Conservation (phyloP, 2,329 filamentous ascomycete genomes). For the Mycosphaerella arachidis region DNA sequence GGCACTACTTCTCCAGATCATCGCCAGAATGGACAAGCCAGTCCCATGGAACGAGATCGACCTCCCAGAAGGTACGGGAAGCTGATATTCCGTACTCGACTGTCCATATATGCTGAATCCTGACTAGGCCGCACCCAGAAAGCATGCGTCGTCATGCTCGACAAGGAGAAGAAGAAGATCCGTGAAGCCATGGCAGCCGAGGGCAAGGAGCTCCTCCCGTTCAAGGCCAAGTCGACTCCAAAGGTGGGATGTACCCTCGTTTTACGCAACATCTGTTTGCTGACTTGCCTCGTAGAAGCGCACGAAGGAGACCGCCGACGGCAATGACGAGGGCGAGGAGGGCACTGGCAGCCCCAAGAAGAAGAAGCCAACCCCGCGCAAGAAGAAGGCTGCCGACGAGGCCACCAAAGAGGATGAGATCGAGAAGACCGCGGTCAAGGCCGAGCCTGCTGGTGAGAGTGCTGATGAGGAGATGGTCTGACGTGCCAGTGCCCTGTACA, state of each 20-base stretch:
- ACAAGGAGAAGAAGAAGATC: constrained; percentile 31
- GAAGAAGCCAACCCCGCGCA: constrained; percentile 9
- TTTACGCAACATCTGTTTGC: not conserved
- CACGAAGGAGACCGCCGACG: constrained; percentile 11
- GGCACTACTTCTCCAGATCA: constrained; percentile 28
- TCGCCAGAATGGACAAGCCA: constrained; percentile 21
- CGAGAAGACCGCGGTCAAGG: constrained; percentile 6
- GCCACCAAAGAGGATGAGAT: constrained; percentile 11
- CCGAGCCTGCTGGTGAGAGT: constrained; percentile 7
- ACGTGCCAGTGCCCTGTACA: not conserved
- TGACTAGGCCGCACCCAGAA: constrained; percentile 27
- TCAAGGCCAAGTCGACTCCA: constrained; percentile 5
- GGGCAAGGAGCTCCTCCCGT: not conserved
- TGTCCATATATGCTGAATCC: not conserved
- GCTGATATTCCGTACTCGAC: not conserved
- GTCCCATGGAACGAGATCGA: constrained; percentile 29
- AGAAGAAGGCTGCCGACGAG: constrained; percentile 16
- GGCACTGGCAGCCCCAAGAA: constrained; percentile 15
- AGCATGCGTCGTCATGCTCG: constrained; percentile 28
- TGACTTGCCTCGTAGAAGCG: constrained; percentile 21
- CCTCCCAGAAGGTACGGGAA: constrained; percentile 19
- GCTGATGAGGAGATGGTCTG: not conserved
- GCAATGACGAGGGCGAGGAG: constrained; percentile 16
- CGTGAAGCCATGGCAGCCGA: constrained; percentile 19
- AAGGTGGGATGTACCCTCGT: constrained; percentile 11